Evolutionary conservation across 1,284 basidiomycete genomes (phyloP), one percentile per base, ranked within the genome.

Genomic region (Sutorius eximius): DNA sequence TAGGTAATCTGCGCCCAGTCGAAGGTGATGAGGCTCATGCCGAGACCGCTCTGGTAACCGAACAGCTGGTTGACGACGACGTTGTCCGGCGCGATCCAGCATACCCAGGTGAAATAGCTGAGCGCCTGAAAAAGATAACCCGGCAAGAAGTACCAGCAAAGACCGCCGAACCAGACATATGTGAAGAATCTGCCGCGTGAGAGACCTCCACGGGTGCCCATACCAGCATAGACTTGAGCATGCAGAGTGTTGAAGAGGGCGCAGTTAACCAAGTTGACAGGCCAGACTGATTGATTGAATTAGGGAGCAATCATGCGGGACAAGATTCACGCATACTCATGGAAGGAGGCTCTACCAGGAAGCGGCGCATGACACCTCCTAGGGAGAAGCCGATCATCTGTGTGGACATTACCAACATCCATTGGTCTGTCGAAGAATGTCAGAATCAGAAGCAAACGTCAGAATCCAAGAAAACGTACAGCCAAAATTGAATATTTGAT

Each of bases 371-470:
- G 51, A 91, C 72, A n/a, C 95, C 95, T 10, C 93, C 91, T 18
- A 95, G 82, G 3, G 89, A 87, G 66, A 95, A 93, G 1, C 94
- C 94, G 42, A 93, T 87, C 57, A 95, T 76, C 67, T 95, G 90
- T 0, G 91, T 90, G 9, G 91, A 87, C 75, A 97, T 83, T 27
- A 93, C 82, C 40, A 95, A 71, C 69, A 95, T 78, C 79, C 86
- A 85, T 79, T 88, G 83, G 80, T 86, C 76, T 72, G 66, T 81
- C 83, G 60, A 80, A 80, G 68, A 77, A 83, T 42, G 61, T 75
- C 65, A 51, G n/a, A 1, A n/a, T n/a, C 15, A 24, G 27, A 24
- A 32, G 3, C 27, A 15, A 22, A n/a, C 6, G 20, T n/a, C 4
- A 15, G 16, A 12, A 5, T 20, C 12, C 7, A 11, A 24, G n/a